A percentile compares a stretch with the other conserved stretches of the same genome.
Conservation (phyloP, 768 basidiomycete species). For the Cubamyces lactineus region DNA sequence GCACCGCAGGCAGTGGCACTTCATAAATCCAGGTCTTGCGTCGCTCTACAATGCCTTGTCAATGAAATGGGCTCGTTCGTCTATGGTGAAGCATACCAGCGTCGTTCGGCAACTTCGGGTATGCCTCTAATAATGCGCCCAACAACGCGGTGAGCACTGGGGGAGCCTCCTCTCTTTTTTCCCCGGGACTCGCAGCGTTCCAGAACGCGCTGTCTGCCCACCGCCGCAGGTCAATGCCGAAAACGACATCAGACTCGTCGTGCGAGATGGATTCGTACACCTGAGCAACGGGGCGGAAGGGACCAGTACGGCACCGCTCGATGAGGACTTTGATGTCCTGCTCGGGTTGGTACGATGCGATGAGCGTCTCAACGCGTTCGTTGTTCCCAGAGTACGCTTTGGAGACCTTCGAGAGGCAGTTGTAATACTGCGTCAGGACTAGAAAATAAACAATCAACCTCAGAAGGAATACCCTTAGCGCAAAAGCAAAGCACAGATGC, state of each 20-base stretch:
- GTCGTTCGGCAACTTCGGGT: constrained; percentile 62
- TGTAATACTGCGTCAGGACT: constrained; percentile 89
- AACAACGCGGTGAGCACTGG: constrained; percentile 74
- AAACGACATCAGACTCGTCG: constrained; percentile 83
- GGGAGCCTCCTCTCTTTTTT: constrained; percentile 66
- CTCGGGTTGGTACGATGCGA: constrained; percentile 87
- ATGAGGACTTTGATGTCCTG: constrained; percentile 85
- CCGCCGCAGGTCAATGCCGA: constrained; percentile 88
- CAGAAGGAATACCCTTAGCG: not conserved
- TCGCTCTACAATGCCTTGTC: constrained; percentile 53
- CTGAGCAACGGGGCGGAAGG: constrained; percentile 85
- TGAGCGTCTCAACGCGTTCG: constrained; percentile 72
- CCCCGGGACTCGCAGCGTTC: constrained; percentile 43
- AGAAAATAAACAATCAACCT: not conserved
- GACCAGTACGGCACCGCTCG: constrained; percentile 91
- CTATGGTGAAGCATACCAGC: constrained; percentile 49
- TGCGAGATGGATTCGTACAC: constrained; percentile 86
- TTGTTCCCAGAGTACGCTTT: constrained; percentile 64
- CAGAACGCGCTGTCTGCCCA: constrained; percentile 88
- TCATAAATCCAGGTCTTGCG: constrained; percentile 96
- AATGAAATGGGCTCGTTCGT: not conserved
- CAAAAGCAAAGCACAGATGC: constrained; percentile 18
- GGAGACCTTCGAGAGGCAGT: constrained; percentile 73
- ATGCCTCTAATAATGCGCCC: constrained; percentile 62
- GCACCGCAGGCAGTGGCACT: constrained; percentile 79